Conservation (phyloP, 306 rosid species). For the Vachellia pachyceras region DNA sequence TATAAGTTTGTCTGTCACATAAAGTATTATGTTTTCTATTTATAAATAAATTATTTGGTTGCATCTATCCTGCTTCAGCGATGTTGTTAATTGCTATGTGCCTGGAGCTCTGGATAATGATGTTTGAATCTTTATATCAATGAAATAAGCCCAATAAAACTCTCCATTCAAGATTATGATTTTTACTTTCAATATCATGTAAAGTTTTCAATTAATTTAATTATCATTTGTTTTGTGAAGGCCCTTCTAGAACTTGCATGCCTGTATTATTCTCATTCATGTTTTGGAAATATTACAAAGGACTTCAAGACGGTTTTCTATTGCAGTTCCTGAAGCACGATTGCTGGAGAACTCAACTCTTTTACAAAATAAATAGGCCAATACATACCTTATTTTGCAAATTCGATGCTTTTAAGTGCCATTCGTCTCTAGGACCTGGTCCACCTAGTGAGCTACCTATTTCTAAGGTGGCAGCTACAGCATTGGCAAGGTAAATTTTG, state of each 20-base stretch:
- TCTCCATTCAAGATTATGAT: not conserved
- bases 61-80: too few relatives aligned
- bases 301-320: constrained; percentile 19
- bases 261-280: constrained; percentile 35
- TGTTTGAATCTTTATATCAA: not conserved
- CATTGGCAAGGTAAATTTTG: constrained; percentile 64
- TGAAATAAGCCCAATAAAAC: not conserved
- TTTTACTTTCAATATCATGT: not conserved
- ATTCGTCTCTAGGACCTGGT: constrained; percentile 57
- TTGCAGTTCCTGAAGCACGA: constrained; percentile 60
- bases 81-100: too few relatives aligned
- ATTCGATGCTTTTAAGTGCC: constrained; percentile 65
- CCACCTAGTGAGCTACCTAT: constrained; percentile 50
- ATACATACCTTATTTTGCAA: constrained; percentile 53
- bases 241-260: constrained; percentile 20
- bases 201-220: not conserved
- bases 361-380: constrained; percentile 51
- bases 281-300: constrained; percentile 18
- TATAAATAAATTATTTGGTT: too few relatives aligned
- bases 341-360: constrained; percentile 48
- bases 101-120: not conserved
- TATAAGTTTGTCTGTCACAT: not conserved
- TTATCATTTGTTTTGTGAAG: not conserved
- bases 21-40: too few relatives aligned
- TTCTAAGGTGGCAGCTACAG: constrained; percentile 56